A percentile compares a stretch with the other conserved stretches of the same genome.
These are phyloP conservation scores for Ogataea ramenticola DNA, from an alignment of 805 yeast species.

Conservation along the genomic window DNA sequence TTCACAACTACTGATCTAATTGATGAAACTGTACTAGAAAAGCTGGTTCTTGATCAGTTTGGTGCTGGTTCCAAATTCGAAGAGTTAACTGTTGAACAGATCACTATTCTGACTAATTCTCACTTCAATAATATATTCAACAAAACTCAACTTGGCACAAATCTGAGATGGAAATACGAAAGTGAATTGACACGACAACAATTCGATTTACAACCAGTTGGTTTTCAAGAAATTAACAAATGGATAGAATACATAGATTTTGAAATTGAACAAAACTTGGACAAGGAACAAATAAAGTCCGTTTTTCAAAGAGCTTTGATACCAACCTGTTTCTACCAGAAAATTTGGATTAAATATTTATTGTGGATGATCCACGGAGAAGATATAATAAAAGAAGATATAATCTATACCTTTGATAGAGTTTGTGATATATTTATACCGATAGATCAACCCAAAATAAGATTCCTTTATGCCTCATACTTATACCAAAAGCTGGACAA, in stretches of 20 bases:
- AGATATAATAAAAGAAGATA: slow-evolving; percentile 26
- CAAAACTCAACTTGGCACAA: slow-evolving; percentile 44
- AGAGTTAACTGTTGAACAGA: slow-evolving; percentile 18
- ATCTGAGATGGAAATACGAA: slow-evolving; percentile 67
- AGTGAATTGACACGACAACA: slow-evolving; percentile 48
- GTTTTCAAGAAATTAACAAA: slow-evolving; percentile 33
- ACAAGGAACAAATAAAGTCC: slow-evolving; percentile 28
- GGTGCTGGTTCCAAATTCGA: slow-evolving; percentile 3
- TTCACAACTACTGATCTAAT: slow-evolving; percentile 27
- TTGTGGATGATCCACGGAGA: slow-evolving; percentile 39
- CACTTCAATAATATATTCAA: slow-evolving; percentile 36
- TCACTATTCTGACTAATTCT: slow-evolving; percentile 28
- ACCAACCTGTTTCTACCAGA: slow-evolving; percentile 53
- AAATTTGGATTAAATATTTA: slow-evolving; percentile 64
- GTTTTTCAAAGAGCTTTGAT: slow-evolving; percentile 70
- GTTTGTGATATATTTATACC: slow-evolving; percentile 38
- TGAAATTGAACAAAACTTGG: slow-evolving; percentile 11
- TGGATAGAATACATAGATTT: slow-evolving; percentile 64
- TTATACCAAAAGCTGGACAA: slow-evolving; percentile 13
- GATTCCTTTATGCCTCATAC: slow-evolving; percentile 24
- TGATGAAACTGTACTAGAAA: slow-evolving; percentile 19
- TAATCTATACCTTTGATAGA: slow-evolving; percentile 35
- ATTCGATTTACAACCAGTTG: slow-evolving; percentile 44
- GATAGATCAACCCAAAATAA: slow-evolving; percentile 14
- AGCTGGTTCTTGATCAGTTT: slow-evolving; percentile 16